Conservation (phyloP, 305 asterid species). For the Solanum hybrid region DNA sequence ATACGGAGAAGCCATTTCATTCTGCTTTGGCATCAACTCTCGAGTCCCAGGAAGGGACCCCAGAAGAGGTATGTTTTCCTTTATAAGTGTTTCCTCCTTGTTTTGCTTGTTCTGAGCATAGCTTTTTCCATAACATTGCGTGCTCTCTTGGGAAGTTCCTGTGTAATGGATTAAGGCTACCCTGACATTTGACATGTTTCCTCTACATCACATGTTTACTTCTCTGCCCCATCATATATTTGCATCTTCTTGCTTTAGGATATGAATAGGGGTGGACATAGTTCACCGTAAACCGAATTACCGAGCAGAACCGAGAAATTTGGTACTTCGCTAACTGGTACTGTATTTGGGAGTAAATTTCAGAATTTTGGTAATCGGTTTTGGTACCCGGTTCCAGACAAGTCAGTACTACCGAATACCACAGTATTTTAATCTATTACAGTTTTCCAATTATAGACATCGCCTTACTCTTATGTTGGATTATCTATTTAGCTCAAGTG, state of each 20-base stretch:
- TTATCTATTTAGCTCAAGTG: not conserved
- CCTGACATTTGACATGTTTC: not conserved
- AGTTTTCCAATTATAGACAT: not conserved
- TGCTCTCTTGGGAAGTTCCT: not conserved
- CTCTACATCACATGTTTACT: not conserved
- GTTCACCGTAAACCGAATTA: not conserved
- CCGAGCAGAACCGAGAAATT: not conserved
- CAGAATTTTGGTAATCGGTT: not conserved
- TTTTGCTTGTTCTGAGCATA: not conserved
- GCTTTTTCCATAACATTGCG: not conserved
- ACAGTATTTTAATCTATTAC: not conserved
- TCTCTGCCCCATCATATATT: not conserved
- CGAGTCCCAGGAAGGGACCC: slow-evolving; percentile 75
- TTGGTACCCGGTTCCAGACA: not conserved
- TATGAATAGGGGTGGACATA: not conserved
- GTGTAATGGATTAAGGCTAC: not conserved
- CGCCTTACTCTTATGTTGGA: not conserved
- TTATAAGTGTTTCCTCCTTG: not conserved
- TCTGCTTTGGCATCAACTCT: slow-evolving; percentile 60
- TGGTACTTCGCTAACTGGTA: not conserved
- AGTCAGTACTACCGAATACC: not conserved
- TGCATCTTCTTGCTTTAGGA: not conserved
- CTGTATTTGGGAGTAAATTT: not conserved
- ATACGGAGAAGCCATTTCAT: slow-evolving; percentile 49
- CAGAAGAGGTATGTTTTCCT: slow-evolving; percentile 55